Conservation (phyloP, 257 asterid genomes). For the Craterostigma plantagineum region DNA sequence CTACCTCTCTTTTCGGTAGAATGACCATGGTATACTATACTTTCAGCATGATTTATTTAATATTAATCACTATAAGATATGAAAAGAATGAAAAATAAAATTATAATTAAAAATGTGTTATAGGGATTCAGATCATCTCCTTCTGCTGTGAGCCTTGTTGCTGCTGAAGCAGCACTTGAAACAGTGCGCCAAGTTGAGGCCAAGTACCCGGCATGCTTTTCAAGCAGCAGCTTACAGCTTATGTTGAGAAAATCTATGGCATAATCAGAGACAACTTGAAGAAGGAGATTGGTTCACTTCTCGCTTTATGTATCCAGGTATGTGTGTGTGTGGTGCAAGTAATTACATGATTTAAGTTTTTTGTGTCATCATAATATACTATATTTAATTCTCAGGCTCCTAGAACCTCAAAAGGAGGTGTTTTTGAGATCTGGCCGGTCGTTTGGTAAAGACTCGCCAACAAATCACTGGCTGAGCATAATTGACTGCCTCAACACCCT, state of each 20-base stretch:
- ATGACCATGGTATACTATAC: slow-evolving; percentile 94
- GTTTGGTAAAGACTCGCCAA: slow-evolving; percentile 58
- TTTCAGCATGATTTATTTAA: too few species aligned
- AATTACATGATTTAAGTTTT: slow-evolving; percentile 4
- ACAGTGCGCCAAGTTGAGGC: slow-evolving; percentile 96
- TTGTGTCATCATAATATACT: background rate
- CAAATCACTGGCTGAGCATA: slow-evolving; percentile 80
- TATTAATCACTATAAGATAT: too few species aligned
- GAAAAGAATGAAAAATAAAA: too few species aligned
- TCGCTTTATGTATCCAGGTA: slow-evolving; percentile 1
- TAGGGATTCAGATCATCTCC: slow-evolving; percentile 97
- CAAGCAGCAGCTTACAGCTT: slow-evolving; percentile 2
- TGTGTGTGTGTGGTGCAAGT: background rate
- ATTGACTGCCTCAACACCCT: slow-evolving; percentile 87
- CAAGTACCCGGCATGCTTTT: background rate
- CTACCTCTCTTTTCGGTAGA: slow-evolving; percentile 91
- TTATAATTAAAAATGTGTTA: background rate
- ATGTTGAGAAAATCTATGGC: background rate
- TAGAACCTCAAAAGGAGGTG: slow-evolving; percentile 70
- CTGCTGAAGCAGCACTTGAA: slow-evolving; percentile 72
- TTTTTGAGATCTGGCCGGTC: slow-evolving; percentile 81
- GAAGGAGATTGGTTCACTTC: background rate
- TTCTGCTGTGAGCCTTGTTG: slow-evolving; percentile 53
- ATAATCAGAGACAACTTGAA: background rate
- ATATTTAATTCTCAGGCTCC: slow-evolving; percentile 56